A percentile compares a stretch with the other conserved stretches of the same genome.
These are phyloP conservation scores for Aspergillus calidoustus DNA, from an alignment of 2,329 filamentous ascomycete species.

Conservation along the genomic window DNA sequence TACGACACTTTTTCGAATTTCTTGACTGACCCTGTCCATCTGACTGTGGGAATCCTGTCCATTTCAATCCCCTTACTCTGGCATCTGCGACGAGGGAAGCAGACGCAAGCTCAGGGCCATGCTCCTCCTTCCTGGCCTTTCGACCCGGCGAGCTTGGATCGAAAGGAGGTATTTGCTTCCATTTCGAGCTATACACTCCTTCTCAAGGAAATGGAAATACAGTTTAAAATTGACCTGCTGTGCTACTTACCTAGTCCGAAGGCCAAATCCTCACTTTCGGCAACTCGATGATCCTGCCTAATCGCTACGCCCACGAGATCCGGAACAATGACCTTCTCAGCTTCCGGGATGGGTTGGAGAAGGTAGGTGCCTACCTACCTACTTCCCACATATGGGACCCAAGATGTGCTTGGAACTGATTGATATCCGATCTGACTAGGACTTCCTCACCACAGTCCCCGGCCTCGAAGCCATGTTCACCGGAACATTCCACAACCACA, in stretches of 20 bases:
- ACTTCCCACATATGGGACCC: neutral
- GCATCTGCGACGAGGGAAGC: neutral
- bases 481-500: conserved; percentile 3
- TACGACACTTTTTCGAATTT: neutral
- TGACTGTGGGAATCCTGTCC: neutral
- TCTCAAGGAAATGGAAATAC: neutral
- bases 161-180: neutral
- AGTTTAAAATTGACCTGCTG: neutral
- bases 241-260: neutral
- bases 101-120: neutral
- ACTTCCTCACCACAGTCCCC: conserved; percentile 5
- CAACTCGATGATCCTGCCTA: neutral
- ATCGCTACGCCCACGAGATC: conserved; percentile 7
- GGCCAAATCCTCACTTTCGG: conserved; percentile 4
- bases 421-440: neutral
- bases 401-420: neutral
- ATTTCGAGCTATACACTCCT: neutral
- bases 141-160: neutral
- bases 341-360: neutral
- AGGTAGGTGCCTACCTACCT: neutral
- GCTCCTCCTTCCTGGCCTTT: neutral
- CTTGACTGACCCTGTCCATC: neutral
- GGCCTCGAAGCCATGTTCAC: conserved; percentile 5
- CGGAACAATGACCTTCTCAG: conserved; percentile 4
- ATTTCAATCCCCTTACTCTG: neutral